Evolutionary conservation across 2,329 filamentous ascomycete species (phyloP).

Genomic region (Apiospora sp.): DNA sequence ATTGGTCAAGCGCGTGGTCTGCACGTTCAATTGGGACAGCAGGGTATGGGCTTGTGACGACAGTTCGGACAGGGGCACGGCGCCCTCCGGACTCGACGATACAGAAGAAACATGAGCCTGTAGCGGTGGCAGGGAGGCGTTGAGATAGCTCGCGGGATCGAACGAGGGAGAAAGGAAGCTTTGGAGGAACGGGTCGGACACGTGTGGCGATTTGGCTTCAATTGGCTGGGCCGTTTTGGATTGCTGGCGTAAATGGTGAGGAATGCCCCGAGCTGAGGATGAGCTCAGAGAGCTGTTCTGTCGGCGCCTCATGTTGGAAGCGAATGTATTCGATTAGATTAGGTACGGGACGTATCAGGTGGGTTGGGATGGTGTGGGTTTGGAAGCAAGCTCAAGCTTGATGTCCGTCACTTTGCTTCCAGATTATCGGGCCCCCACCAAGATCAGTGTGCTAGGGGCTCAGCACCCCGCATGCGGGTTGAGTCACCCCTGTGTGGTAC

Average conservation of each 20-base stretch:
- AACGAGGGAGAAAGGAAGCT: slow-evolving; percentile 81
- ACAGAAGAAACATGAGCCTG: slow-evolving; percentile 49
- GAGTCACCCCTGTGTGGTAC: background rate
- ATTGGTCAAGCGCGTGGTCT: slow-evolving; percentile 82
- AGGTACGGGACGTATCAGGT: background rate
- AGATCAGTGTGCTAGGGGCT: background rate
- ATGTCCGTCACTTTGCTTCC: background rate
- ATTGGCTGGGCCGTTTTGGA: slow-evolving; percentile 44
- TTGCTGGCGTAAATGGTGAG: slow-evolving; percentile 51
- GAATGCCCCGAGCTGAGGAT: slow-evolving; percentile 43
- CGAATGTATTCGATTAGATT: background rate
- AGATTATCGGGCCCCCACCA: background rate
- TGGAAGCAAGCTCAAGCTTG: background rate
- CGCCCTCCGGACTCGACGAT: slow-evolving; percentile 42
- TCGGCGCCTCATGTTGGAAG: slow-evolving; percentile 47
- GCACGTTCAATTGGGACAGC: slow-evolving; percentile 87
- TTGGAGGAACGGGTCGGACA: slow-evolving; percentile 75
- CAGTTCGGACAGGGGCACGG: slow-evolving; percentile 75
- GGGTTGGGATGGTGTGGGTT: background rate
- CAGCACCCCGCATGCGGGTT: background rate
- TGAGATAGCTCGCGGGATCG: slow-evolving; percentile 86
- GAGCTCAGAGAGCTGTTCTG: slow-evolving; percentile 53
- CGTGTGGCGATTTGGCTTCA: slow-evolving; percentile 65
- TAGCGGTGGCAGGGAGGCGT: slow-evolving; percentile 76
- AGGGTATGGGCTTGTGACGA: slow-evolving; percentile 83